Base-by-base conservation (phyloP, 345 rosid genomes). In the Draba incana region DNA sequence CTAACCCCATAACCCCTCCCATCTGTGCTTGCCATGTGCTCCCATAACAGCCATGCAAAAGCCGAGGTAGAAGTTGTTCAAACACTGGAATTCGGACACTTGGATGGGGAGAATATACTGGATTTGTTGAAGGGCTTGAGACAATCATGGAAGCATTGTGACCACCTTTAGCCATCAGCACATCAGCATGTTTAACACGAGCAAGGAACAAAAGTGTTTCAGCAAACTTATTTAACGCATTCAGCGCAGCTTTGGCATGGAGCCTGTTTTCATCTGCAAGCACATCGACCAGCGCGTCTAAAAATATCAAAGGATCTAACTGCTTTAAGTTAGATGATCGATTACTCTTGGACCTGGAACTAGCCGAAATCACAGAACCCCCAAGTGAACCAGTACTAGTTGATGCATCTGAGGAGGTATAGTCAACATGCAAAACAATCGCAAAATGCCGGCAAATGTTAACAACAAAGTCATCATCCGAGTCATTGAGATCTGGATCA, bases 1-100 rank as follows among this genome's bases (percentile, higher is more conserved):
- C 95, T 58, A 94, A 87, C 33, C 99, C 98, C 96, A 92, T 86
- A 74, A 94, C 99, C 70, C 98, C 99, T 66, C 99, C 99, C 88
- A 94, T 89, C 73, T 94, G 99, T 38, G 97, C 90, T 81, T 94
- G 97, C 99, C 99, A 94, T 28, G 90, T 86, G 75, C 84, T 94
- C 68, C 99, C 99, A 80, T 88, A 92, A 79, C 97, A 94, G 79
- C 98, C 90, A 80, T 92, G 98, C 74, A 94, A 77, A 73, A 94
- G 96, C 45, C 99, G 97, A 55, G 97, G 98, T 50, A 94, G 80
- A 78, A 94, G 97, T 74, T 94, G 97, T 84, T 94, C 99, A 77
- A 94, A 92, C 65, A 92, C 93, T 68, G 97, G 98, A 59, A 94
- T 82, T 13, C 87, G 84, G 69, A 92, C 92, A 73, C 98, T 94